Conservation (phyloP, 192 early-diverging fungal species). For the Jimgerdemannia flammicorona region DNA sequence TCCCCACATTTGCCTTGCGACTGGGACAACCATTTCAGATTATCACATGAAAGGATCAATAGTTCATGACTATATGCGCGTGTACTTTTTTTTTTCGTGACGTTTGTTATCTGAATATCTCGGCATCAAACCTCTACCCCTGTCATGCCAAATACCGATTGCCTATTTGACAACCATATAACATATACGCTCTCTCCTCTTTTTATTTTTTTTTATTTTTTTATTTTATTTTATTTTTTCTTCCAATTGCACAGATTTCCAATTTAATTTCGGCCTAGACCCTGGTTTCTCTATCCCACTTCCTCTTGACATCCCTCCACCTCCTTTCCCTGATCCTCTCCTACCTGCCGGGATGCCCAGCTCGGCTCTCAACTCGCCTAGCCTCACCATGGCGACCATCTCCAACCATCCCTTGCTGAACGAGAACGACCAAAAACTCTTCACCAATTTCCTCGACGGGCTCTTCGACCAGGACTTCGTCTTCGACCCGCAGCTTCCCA, state of each 20-base stretch:
- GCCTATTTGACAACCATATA: neutral
- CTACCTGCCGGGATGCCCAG: neutral
- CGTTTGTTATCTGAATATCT: too few relatives aligned
- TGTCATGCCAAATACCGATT: too few relatives aligned
- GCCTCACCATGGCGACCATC: slow-evolving; percentile 4
- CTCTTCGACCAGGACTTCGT: slow-evolving; percentile 41
- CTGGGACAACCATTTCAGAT: too few relatives aligned
- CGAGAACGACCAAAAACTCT: slow-evolving; percentile 40
- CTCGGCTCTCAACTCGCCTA: neutral
- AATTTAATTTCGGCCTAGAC: slow-evolving; percentile 33
- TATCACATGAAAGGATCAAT: too few relatives aligned
- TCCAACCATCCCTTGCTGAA: slow-evolving; percentile 15
- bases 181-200: slow-evolving; percentile 4
- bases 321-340: slow-evolving; percentile 1
- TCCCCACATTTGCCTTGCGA: too few relatives aligned
- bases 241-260: slow-evolving; percentile 27
- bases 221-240: neutral
- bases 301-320: slow-evolving; percentile 23
- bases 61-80: too few relatives aligned
- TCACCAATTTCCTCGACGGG: slow-evolving; percentile 49
- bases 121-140: too few relatives aligned
- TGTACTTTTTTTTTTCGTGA: too few relatives aligned
- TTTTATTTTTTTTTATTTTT: slow-evolving; percentile 18
- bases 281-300: slow-evolving; percentile 27
- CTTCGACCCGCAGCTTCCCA: slow-evolving; percentile 28